Evolutionary conservation across 129 eudicot genomes (phyloP).

Genomic region (Gnaphalium uliginosum): DNA sequence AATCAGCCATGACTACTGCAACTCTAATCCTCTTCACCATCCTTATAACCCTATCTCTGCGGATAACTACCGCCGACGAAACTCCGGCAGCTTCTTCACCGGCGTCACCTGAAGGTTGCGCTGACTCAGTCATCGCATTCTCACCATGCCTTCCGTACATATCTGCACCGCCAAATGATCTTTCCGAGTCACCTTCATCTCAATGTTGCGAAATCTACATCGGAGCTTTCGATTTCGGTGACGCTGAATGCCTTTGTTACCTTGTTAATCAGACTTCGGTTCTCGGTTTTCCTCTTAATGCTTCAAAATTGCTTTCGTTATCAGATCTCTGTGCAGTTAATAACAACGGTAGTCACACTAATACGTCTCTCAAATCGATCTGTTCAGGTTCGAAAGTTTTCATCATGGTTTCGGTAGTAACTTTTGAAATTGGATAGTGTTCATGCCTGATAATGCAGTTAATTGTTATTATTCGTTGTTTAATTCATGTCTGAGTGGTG

Average conservation of each 20-base stretch:
- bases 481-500: not conserved
- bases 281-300: constrained; percentile 62
- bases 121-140: constrained; percentile 54
- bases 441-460: not conserved
- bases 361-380: constrained; percentile 38
- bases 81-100: constrained; percentile 34
- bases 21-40: constrained; percentile 24
- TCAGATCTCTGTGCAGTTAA: constrained; percentile 41
- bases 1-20: constrained; percentile 17
- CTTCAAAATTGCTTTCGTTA: constrained; percentile 44
- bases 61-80: constrained; percentile 24
- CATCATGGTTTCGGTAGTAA: not conserved
- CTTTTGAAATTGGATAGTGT: not conserved
- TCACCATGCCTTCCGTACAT: constrained; percentile 66
- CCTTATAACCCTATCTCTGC: constrained; percentile 5
- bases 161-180: constrained; percentile 54
- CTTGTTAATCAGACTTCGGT: constrained; percentile 37
- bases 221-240: constrained; percentile 36
- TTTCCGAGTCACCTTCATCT: constrained; percentile 42
- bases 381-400: constrained; percentile 42
- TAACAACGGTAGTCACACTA: not conserved
- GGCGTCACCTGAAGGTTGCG: constrained; percentile 34
- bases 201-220: constrained; percentile 53
- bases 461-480: not conserved
- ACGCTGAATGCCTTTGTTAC: constrained; percentile 63